phyloP scores from a whole-genome alignment of 1,139 yeast genomes.

The Yamadazyma atlantica region DNA sequence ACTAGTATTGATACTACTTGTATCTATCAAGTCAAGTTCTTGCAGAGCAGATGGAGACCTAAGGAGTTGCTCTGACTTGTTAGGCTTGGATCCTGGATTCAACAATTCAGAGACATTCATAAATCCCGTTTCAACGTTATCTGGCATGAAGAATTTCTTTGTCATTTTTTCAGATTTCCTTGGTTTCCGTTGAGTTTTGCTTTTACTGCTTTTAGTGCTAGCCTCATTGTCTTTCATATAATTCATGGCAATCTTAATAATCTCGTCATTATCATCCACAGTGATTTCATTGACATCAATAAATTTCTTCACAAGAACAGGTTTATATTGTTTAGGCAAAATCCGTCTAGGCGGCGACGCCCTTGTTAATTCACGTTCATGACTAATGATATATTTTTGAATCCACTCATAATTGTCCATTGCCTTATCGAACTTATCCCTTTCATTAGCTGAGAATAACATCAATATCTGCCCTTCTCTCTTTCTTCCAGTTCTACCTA shows the following conservation, averaged over 20 bases:
- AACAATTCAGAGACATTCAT: conserved; percentile 55
- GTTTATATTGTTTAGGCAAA: conserved; percentile 56
- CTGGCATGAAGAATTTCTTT: conserved; percentile 72
- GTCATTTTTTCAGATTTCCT: conserved; percentile 17
- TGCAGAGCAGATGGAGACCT: conserved; percentile 12
- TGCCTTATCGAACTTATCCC: conserved; percentile 76
- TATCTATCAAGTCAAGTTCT: conserved; percentile 9
- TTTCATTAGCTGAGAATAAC: conserved; percentile 76
- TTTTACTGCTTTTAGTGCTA: conserved; percentile 9
- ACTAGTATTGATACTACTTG: conserved; percentile 5
- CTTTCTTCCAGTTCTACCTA: conserved; percentile 98
- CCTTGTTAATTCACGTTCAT: conserved; percentile 34
- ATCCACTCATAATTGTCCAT: conserved; percentile 81
- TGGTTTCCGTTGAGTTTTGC: conserved; percentile 6
- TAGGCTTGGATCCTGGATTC: conserved; percentile 19
- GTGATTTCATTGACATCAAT: conserved; percentile 72
- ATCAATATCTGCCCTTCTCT: conserved; percentile 84
- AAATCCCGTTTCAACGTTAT: conserved; percentile 71
- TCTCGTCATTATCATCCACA: conserved; percentile 63
- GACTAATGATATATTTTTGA: conserved; percentile 59
- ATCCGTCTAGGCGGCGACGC: conserved; percentile 59
- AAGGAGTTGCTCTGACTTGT: background rate
- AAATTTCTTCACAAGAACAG: conserved; percentile 52
- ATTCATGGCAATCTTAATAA: conserved; percentile 60
- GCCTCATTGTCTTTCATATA: conserved; percentile 30